Percentiles rank a stretch among this genome's conserved stretches.
phyloP scores from a whole-genome alignment of 179 eudicot genomes.

The Silene vulgaris region DNA sequence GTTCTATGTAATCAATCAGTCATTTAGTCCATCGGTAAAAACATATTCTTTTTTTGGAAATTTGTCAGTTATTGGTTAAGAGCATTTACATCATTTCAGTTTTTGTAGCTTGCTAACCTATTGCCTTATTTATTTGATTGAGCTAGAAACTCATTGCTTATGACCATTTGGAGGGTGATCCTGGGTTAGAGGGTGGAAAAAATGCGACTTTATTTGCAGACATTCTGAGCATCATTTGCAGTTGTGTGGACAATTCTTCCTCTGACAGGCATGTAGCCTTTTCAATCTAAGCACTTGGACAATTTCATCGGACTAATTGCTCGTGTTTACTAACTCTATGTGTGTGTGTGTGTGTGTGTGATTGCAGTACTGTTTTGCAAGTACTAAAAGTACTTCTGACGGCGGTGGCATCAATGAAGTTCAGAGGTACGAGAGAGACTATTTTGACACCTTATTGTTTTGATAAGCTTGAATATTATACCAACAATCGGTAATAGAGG shows the following conservation, averaged over 20 bases:
- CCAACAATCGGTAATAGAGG: background rate
- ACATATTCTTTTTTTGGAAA: background rate
- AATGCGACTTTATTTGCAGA: conserved; percentile 64
- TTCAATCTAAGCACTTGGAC: background rate
- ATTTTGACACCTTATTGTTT: background rate
- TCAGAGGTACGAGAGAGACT: conserved; percentile 59
- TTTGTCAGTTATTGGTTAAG: background rate
- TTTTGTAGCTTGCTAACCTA: background rate
- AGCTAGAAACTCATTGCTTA: conserved; percentile 92
- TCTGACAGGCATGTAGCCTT: conserved; percentile 63
- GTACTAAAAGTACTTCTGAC: conserved; percentile 95
- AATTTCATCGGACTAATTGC: conserved; percentile 8
- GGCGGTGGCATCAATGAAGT: conserved; percentile 84
- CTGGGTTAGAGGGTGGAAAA: conserved; percentile 89
- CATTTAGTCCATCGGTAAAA: conserved; percentile 9
- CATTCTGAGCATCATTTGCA: conserved; percentile 76
- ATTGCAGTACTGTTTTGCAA: conserved; percentile 86
- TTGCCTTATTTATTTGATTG: conserved; percentile 18
- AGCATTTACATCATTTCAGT: background rate
- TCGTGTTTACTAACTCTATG: conserved; percentile 16
- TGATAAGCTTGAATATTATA: conserved; percentile 6
- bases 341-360: conserved; percentile 7
- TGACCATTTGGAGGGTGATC: conserved; percentile 98
- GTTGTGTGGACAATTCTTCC: conserved; percentile 84
- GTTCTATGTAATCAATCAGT: background rate